Base-by-base conservation (phyloP, 2,329 filamentous ascomycete species). In the Penicillium sp. region DNA sequence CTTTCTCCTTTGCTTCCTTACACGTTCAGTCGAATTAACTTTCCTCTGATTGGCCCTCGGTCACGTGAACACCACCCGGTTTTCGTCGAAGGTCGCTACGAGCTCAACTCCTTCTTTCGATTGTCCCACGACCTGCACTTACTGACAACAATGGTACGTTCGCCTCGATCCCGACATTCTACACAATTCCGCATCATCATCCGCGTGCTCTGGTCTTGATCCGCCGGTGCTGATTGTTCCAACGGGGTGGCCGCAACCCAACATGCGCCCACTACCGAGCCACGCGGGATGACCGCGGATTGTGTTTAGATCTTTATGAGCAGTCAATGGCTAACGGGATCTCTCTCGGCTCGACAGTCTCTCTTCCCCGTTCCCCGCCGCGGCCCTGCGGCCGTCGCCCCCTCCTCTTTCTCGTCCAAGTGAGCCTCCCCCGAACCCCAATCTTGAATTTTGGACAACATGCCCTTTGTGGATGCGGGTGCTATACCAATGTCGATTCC, bases 401-500 rank as follows among this genome's bases (percentile, higher is more conserved):
- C 81, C 71, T 71, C 76, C 70, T 83, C 78, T 50, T 84, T 80
- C 66, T 82, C 79, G 49, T 83, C 83, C 55, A 78, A 81, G 82
- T 86, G 77, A 70, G 72, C 64, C 41, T 27, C 23, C 55, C 60
- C 50, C 44, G 30, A 39, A 49, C 21, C 51, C 43, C 26, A 34
- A 46, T 23, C 23, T 21, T 40, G 10, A 42, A 20, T 26, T 15
- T 7, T 24, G 7, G 36, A 26, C 12, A 17, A 40, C 5, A 42
- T 42, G 26, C 7, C 10, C 15, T 17, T 9, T 9, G 23, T 29
- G 23, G 15, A 29, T 42, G 15, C 26, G 17, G 4, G 6, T 21
- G n/a, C 20, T 26, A n/a, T 15, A 10, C 29, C 30, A 20, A 18
- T 15, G 18, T 7, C 9, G 8, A 17, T 34, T 32, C 37, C 3